Base-by-base conservation (phyloP, 805 yeast genomes). In the Priceomyces haplophilus region DNA sequence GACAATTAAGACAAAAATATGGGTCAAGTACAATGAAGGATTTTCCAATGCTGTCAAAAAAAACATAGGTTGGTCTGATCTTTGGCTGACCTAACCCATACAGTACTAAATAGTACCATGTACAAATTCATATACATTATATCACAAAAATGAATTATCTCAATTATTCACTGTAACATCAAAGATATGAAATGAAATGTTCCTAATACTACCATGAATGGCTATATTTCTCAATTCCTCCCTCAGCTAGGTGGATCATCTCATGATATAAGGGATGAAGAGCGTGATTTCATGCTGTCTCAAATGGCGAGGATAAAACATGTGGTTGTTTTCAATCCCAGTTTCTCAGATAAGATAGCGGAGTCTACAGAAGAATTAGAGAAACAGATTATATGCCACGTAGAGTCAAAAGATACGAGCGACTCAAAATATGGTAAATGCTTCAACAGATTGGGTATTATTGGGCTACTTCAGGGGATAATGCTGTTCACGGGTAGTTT, bases 11-110 rank as follows among this genome's bases (percentile, higher is more conserved):
- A 79, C 52, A 73, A 80, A 36, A 39, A 69, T 69, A 25, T 89
- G 97, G 97, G 86, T 89, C n/a, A 88, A 85, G 56, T 88, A 83
- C 57, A 85, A 85, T 49, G 97, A 89, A 63, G 97, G 97, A 0
- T 89, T 84, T 55, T 85, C 95, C 4, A 85, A 88, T 60, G 97
- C 97, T 0, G 97, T 89, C 2, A 67, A 95, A 25, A 88, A 87
- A 54, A 85, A 83, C 41, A 79, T 89, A 18, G 78, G 82, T 16
- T 90, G 96, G 96, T 59, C 66, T 6, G 83, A 78, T 42, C 61
- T 89, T 18, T 86, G 87, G 83, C 13, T 24, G 16, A 23, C 36
- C 16, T 34, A n/a, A 17, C 24, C 8, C 24, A 21, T 17, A 32
- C 17, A 16, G n/a, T 12, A 4, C 31, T 27, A 6, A 27, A n/a